A percentile compares a stretch with the other conserved stretches of the same genome.
Evolutionary conservation across 371 early-diverging fungal species (phyloP).

Genomic region (Mortierella sp.): DNA sequence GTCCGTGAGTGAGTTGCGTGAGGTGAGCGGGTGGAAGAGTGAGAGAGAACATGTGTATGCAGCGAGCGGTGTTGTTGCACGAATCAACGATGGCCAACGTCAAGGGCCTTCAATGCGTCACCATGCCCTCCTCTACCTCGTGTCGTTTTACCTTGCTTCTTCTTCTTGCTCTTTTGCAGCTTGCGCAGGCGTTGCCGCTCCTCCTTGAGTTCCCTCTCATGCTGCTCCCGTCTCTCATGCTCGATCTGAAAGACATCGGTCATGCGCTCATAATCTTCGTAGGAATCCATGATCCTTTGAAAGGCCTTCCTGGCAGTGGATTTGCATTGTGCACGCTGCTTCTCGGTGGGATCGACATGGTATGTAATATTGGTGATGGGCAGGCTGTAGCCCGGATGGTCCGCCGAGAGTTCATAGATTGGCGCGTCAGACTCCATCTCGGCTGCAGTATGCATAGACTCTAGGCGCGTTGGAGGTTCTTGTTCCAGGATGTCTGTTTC

Average conservation of each 20-base stretch:
- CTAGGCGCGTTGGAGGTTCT: too few species aligned
- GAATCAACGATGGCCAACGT: not conserved
- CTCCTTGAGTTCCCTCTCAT: conserved; percentile 15
- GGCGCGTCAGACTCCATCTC: not conserved
- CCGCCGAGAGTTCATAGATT: conserved; percentile 14
- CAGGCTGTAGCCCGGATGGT: conserved; percentile 30
- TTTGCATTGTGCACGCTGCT: not conserved
- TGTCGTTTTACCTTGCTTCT: conserved; percentile 7
- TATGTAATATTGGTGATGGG: conserved; percentile 51
- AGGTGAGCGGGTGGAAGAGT: too few species aligned
- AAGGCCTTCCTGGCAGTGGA: conserved; percentile 34
- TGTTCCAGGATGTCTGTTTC: too few species aligned
- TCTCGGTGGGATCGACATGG: conserved; percentile 28
- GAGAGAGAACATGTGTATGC: not conserved
- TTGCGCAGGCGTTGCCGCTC: conserved; percentile 20
- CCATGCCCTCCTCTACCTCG: not conserved
- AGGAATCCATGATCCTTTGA: conserved; percentile 38
- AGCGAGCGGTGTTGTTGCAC: not conserved
- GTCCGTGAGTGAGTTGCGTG: too few species aligned
- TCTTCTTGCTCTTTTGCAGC: conserved; percentile 14
- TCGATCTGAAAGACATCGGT: conserved; percentile 46
- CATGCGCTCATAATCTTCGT: conserved; percentile 38
- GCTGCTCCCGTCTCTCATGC: conserved; percentile 30
- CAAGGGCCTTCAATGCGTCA: not conserved
- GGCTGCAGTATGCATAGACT: not conserved